Conservation (phyloP, 2,329 filamentous ascomycete species). For the Aspergillaceae sp. region DNA sequence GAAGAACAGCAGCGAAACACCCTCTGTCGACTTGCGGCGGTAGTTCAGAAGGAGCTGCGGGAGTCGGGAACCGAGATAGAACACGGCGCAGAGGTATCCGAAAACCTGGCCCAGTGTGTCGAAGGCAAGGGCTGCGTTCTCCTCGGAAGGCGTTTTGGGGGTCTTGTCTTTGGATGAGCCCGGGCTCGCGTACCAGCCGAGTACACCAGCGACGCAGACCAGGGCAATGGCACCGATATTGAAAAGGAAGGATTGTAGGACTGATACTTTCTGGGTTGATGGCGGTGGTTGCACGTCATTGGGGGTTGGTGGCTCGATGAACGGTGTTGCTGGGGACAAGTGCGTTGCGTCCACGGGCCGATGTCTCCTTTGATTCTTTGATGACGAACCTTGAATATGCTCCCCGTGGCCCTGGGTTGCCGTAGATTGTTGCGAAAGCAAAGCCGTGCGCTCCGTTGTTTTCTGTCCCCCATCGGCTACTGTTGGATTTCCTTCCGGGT, state of each 20-base stretch:
- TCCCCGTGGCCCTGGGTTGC: no score
- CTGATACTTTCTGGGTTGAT: constrained; percentile 23
- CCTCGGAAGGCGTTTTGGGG: constrained; percentile 14
- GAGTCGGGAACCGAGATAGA: constrained; percentile 83
- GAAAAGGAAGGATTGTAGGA: constrained; percentile 51
- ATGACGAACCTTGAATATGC: not conserved
- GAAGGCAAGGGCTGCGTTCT: constrained; percentile 48
- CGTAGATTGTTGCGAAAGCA: constrained; percentile 11
- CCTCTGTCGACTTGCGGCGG: constrained; percentile 84
- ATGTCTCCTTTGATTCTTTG: constrained; percentile 17
- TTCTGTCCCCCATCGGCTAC: constrained; percentile 4
- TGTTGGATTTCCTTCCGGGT: constrained; percentile 10
- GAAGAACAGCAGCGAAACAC: constrained; percentile 90
- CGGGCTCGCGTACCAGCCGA: constrained; percentile 74
- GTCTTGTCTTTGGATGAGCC: constrained; percentile 27
- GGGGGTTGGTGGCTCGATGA: constrained; percentile 46
- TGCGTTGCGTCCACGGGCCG: constrained; percentile 55
- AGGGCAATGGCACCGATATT: constrained; percentile 69
- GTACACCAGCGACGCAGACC: constrained; percentile 71
- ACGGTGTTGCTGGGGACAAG: constrained; percentile 73
- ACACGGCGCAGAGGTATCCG: constrained; percentile 79
- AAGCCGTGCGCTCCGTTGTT: constrained; percentile 23
- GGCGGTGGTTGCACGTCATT: constrained; percentile 19
- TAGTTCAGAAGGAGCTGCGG: constrained; percentile 91
- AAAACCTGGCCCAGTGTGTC: constrained; percentile 79